phyloP scores from a whole-genome alignment of 176 grass and related monocot species.

The Triticum urartu region DNA sequence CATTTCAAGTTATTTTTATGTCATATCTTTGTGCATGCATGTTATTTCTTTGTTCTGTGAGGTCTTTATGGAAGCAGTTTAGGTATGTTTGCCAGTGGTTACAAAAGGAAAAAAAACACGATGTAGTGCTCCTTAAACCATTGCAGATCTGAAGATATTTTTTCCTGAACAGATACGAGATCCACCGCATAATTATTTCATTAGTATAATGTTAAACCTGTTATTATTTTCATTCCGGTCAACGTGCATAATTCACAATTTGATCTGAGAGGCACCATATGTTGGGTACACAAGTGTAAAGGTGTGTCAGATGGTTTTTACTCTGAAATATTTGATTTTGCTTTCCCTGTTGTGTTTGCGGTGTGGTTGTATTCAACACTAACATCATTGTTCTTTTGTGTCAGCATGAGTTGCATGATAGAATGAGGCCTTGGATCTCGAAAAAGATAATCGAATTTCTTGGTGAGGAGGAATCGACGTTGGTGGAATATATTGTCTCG shows the following conservation, averaged over 20 bases:
- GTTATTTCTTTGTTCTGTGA: background rate
- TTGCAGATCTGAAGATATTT: background rate
- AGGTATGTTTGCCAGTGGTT: background rate
- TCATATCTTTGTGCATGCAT: constrained; percentile 5
- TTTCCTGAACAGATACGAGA: background rate
- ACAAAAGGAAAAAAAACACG: background rate
- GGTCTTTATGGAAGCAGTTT: background rate
- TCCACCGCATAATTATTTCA: background rate
- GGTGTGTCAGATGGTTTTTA: background rate
- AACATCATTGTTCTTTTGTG: constrained; percentile 22
- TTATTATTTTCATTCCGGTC: background rate
- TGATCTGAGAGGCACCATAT: background rate
- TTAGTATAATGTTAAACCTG: background rate
- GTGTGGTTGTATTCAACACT: constrained; percentile 11
- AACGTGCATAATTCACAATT: background rate
- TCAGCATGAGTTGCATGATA: constrained; percentile 89
- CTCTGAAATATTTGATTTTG: background rate
- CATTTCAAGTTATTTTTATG: constrained; percentile 14
- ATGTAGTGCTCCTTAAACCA: background rate
- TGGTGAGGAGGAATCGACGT: constrained; percentile 95
- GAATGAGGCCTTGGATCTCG: constrained; percentile 98
- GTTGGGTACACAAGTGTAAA: background rate
- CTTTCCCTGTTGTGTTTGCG: background rate
- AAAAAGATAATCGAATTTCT: constrained; percentile 98
- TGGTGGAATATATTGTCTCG: constrained; percentile 95